phyloP scores from a whole-genome alignment of 495 filamentous ascomycete genomes.

The Terfezia claveryi region DNA sequence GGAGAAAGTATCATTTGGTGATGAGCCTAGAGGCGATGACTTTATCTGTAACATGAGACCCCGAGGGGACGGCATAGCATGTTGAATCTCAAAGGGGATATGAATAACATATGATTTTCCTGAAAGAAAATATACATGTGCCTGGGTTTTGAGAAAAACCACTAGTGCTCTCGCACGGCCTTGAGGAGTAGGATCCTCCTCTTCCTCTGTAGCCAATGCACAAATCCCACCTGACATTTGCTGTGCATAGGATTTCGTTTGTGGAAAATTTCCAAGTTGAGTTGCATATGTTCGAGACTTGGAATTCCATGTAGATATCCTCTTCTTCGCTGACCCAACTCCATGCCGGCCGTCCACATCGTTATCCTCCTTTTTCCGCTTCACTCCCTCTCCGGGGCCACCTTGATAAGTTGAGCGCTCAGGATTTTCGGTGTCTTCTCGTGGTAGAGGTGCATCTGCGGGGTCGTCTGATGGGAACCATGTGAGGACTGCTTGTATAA shows the following conservation, averaged over 20 bases:
- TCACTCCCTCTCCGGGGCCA: constrained; percentile 15
- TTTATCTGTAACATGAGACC: constrained; percentile 75
- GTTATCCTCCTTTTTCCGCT: constrained; percentile 17
- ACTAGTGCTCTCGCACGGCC: constrained; percentile 50
- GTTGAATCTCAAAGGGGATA: constrained; percentile 83
- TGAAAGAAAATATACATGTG: constrained; percentile 77
- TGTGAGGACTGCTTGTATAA: constrained; percentile 66
- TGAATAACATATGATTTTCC: constrained; percentile 77
- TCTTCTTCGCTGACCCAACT: constrained; percentile 8
- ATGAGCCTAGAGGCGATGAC: constrained; percentile 16
- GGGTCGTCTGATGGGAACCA: constrained; percentile 43
- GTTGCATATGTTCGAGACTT: constrained; percentile 18
- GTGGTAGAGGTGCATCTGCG: constrained; percentile 6
- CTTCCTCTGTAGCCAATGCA: constrained; percentile 3
- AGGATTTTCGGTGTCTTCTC: constrained; percentile 10
- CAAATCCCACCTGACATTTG: constrained; percentile 6
- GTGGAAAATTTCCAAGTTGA: constrained; percentile 18
- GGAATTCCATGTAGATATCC: constrained; percentile 17
- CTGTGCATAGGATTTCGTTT: constrained; percentile 2
- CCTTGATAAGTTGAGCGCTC: constrained; percentile 9
- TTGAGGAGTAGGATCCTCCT: neutral
- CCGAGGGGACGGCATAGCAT: constrained; percentile 55
- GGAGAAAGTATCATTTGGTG: constrained; percentile 18
- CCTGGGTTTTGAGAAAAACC: constrained; percentile 77
- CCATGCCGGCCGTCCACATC: constrained; percentile 6